phyloP scores from a whole-genome alignment of 371 early-diverging fungal species.

The Apophysomyces elegans region DNA sequence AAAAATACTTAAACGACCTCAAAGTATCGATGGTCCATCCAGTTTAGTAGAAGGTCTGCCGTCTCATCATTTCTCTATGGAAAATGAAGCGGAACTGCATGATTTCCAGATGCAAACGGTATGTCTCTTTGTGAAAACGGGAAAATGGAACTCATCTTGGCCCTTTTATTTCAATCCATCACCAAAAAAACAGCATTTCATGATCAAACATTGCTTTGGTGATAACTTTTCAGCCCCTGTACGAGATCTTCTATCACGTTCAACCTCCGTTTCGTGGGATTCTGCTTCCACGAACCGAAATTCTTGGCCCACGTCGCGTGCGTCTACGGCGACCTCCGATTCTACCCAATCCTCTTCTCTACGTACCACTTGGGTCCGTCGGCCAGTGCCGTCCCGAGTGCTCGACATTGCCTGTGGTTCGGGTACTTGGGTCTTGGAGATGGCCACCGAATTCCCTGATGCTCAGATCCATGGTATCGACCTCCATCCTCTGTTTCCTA shows the following conservation, averaged over 20 bases:
- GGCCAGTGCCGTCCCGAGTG: slow-evolving; percentile 24
- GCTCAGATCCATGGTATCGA: slow-evolving; percentile 58
- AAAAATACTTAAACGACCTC: slow-evolving; percentile 1
- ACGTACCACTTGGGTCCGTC: slow-evolving; percentile 6
- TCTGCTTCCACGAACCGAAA: slow-evolving; percentile 15
- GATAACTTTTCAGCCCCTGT: slow-evolving; percentile 49
- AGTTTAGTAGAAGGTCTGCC: neutral
- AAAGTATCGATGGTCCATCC: neutral
- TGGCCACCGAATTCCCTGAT: slow-evolving; percentile 60
- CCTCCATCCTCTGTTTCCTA: slow-evolving; percentile 50
- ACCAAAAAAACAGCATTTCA: slow-evolving; percentile 34
- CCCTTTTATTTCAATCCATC: no score
- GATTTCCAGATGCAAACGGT: slow-evolving; percentile 44
- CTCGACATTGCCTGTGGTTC: slow-evolving; percentile 51
- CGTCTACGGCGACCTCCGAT: slow-evolving; percentile 1
- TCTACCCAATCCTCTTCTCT: slow-evolving; percentile 6
- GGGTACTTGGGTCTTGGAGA: slow-evolving; percentile 58
- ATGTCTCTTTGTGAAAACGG: neutral
- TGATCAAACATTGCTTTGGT: slow-evolving; percentile 40
- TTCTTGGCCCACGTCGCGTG: slow-evolving; percentile 15
- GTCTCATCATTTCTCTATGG: neutral
- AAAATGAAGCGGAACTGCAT: slow-evolving; percentile 38
- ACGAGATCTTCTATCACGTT: slow-evolving; percentile 32
- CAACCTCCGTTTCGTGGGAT: slow-evolving; percentile 1
- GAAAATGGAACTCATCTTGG: no score